Evolutionary conservation across 169 alveolate genomes (phyloP).

Genomic region (Cryptosporidium bovis): DNA sequence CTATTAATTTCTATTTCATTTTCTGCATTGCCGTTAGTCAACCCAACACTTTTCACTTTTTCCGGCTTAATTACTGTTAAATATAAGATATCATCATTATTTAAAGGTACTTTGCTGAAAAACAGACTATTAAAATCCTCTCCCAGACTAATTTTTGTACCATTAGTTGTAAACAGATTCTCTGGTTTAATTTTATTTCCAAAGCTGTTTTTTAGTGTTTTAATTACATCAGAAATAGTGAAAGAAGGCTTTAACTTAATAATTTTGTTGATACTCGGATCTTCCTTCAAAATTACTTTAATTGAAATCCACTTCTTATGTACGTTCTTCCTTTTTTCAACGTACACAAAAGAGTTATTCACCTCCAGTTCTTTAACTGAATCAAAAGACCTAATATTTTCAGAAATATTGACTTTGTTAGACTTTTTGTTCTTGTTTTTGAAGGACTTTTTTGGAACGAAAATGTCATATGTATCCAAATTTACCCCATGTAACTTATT

Average conservation of each 20-base stretch:
- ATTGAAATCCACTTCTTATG: too few species aligned
- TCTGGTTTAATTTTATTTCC: slow-evolving; percentile 6
- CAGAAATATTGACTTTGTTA: slow-evolving; percentile 11
- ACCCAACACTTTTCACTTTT: not conserved
- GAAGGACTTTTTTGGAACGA: slow-evolving; percentile 29
- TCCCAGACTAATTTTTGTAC: slow-evolving; percentile 18
- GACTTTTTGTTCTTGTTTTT: not conserved
- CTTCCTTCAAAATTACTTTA: slow-evolving; percentile 11
- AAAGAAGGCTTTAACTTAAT: slow-evolving; percentile 3
- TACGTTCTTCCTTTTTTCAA: not conserved
- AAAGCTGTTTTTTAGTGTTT: not conserved
- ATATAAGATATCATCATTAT: slow-evolving; percentile 23
- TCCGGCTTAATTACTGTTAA: not conserved
- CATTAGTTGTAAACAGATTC: slow-evolving; percentile 42
- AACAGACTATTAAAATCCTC: not conserved
- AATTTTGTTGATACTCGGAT: slow-evolving; percentile 5
- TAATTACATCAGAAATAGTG: not conserved
- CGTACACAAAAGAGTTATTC: slow-evolving; percentile 5
- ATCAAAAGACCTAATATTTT: slow-evolving; percentile 5
- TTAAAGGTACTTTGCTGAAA: not conserved
- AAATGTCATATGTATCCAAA: slow-evolving; percentile 31
- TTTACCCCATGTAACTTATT: not conserved
- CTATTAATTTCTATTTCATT: not conserved
- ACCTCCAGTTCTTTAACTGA: slow-evolving; percentile 8
- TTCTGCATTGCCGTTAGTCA: not conserved